A percentile compares a stretch with the other conserved stretches of the same genome.
Evolutionary conservation across 169 alveolate genomes (phyloP).

Genomic region (Amoebophrya sp.): DNA sequence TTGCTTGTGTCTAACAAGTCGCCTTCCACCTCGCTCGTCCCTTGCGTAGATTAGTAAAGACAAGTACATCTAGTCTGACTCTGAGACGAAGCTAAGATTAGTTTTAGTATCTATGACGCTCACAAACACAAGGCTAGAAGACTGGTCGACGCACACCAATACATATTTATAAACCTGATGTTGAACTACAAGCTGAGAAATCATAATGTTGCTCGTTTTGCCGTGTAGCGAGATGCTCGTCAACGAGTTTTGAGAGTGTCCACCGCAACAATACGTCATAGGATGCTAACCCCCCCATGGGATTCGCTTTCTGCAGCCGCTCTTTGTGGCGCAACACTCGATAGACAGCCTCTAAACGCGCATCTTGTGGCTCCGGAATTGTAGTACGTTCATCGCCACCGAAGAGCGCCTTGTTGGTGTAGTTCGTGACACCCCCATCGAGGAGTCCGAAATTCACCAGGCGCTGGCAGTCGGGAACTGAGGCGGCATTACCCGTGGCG

Average conservation of each 20-base stretch:
- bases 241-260: neutral
- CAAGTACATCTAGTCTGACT: neutral
- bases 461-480: neutral
- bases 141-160: neutral
- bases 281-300: neutral
- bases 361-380: neutral
- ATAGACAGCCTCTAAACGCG: neutral
- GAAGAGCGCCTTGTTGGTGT: neutral
- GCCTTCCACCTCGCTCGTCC: too few species aligned
- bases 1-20: too few species aligned
- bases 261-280: neutral
- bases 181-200: neutral
- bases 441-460: neutral
- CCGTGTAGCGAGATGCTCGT: neutral
- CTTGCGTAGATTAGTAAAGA: neutral
- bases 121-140: neutral
- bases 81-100: neutral
- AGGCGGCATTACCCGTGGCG: neutral
- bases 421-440: too few species aligned
- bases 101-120: neutral
- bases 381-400: neutral
- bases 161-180: neutral
- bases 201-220: neutral
- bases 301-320: neutral
- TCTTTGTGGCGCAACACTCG: neutral